These are phyloP conservation scores for Exophiala sp. DNA, from an alignment of 2,329 filamentous ascomycete species.

Conservation along the genomic window DNA sequence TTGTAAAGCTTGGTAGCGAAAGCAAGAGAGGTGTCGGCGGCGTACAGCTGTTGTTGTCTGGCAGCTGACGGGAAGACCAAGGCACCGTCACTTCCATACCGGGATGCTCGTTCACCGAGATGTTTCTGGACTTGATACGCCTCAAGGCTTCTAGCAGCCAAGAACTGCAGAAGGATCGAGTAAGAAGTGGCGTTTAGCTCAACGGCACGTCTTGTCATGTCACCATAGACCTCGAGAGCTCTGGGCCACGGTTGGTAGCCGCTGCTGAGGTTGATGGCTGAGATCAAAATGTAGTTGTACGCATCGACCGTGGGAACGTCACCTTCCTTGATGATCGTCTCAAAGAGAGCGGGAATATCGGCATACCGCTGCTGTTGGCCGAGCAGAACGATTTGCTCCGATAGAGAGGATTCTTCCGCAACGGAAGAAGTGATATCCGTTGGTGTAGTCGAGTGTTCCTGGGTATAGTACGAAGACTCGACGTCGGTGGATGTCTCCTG, in stretches of 20 bases:
- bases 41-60: conserved; percentile 76
- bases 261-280: conserved; percentile 77
- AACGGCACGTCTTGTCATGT: conserved; percentile 86
- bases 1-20: conserved; percentile 83
- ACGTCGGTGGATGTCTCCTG: conserved; percentile 9
- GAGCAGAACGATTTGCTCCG: conserved; percentile 70
- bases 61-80: conserved; percentile 88
- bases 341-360: conserved; percentile 85
- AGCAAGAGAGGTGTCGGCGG: conserved; percentile 79
- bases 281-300: conserved; percentile 86
- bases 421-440: conserved; percentile 38
- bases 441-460: conserved; percentile 37
- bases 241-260: conserved; percentile 82
- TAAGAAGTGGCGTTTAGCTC: conserved; percentile 79
- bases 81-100: conserved; percentile 80
- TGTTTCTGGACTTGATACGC: conserved; percentile 64
- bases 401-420: conserved; percentile 63
- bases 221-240: conserved; percentile 88
- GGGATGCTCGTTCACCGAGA: conserved; percentile 73
- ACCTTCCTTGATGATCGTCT: conserved; percentile 77
- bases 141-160: conserved; percentile 75
- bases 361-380: conserved; percentile 67
- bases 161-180: conserved; percentile 73
- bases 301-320: conserved; percentile 73
- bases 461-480: conserved; percentile 24